Evolutionary conservation across 192 early-diverging fungal species (phyloP).

Genomic region (Podila minutissima): DNA sequence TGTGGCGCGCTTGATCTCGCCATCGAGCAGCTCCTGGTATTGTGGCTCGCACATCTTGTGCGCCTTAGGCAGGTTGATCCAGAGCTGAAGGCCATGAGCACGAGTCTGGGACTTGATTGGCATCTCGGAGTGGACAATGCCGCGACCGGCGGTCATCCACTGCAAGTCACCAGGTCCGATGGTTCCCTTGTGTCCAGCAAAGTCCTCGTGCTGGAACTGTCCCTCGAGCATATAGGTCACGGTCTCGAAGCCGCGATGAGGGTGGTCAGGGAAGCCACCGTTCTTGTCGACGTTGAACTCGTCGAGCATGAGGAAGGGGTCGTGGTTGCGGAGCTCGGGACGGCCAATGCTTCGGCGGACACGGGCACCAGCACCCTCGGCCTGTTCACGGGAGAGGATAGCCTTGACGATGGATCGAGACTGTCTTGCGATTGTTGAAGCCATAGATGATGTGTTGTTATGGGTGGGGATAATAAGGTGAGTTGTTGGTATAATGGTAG

Average conservation of each 20-base stretch:
- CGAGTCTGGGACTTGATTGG: slow-evolving; percentile 46
- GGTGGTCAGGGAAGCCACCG: slow-evolving; percentile 54
- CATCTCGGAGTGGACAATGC: slow-evolving; percentile 67
- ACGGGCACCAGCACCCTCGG: slow-evolving; percentile 82
- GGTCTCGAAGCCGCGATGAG: slow-evolving; percentile 52
- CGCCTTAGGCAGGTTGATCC: slow-evolving; percentile 66
- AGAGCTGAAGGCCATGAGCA: slow-evolving; percentile 61
- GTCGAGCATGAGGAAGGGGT: too few relatives aligned
- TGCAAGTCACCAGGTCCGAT: too few relatives aligned
- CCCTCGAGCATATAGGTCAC: slow-evolving; percentile 54
- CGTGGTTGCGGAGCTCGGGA: slow-evolving; percentile 1
- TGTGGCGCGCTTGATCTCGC: slow-evolving; percentile 24
- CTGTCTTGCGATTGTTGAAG: too few relatives aligned
- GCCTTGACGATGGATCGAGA: slow-evolving; percentile 1
- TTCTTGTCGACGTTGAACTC: slow-evolving; percentile 9
- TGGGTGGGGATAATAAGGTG: too few relatives aligned
- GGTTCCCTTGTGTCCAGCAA: too few relatives aligned
- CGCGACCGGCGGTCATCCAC: slow-evolving; percentile 73
- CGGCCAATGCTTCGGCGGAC: slow-evolving; percentile 82
- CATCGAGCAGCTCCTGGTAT: slow-evolving; percentile 29
- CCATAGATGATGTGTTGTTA: too few relatives aligned
- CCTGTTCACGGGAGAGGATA: slow-evolving; percentile 34
- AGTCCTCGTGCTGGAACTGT: slow-evolving; percentile 52
- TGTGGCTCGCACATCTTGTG: slow-evolving; percentile 61
- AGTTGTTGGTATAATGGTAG: too few relatives aligned